These are phyloP conservation scores for Pholiota conissans DNA, from an alignment of 768 basidiomycete genomes.

Conservation along the genomic window DNA sequence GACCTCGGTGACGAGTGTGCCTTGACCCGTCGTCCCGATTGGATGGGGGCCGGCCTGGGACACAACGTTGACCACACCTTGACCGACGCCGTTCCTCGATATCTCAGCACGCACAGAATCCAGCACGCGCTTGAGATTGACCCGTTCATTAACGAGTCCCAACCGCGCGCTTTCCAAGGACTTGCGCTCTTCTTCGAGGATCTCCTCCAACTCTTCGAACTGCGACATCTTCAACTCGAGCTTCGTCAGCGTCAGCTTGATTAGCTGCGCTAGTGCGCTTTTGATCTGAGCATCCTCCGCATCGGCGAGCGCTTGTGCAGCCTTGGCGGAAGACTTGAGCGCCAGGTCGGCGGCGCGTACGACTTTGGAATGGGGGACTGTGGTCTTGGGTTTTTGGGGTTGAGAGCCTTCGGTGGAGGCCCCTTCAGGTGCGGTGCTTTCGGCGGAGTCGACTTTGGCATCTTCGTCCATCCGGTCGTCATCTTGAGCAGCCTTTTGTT, in stretches of 20 bases:
- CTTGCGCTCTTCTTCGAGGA: conserved; percentile 88
- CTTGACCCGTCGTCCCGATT: conserved; percentile 62
- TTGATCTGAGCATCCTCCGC: conserved; percentile 84
- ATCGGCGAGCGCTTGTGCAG: conserved; percentile 76
- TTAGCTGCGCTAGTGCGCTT: conserved; percentile 74
- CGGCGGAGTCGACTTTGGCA: conserved; percentile 19
- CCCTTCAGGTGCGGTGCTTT: conserved; percentile 19
- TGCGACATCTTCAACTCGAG: conserved; percentile 93
- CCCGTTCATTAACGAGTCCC: conserved; percentile 77
- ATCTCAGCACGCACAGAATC: conserved; percentile 69
- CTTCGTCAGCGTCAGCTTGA: conserved; percentile 83
- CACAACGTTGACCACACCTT: conserved; percentile 19
- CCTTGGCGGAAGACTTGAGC: conserved; percentile 84
- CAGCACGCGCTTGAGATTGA: conserved; percentile 68
- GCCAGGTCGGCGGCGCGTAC: conserved; percentile 85
- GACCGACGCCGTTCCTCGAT: conserved; percentile 48
- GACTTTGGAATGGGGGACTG: conserved; percentile 71
- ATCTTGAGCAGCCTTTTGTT: conserved; percentile 33
- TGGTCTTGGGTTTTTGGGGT: conserved; percentile 34
- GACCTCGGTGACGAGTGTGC: conserved; percentile 56
- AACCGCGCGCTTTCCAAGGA: conserved; percentile 81
- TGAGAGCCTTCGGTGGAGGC: background rate
- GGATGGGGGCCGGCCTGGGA: conserved; percentile 31
- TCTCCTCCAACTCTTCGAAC: conserved; percentile 91
- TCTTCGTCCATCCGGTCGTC: conserved; percentile 54